These are phyloP conservation scores for Mycena sanguinolenta DNA, from an alignment of 768 basidiomycete genomes.

Conservation along the genomic window DNA sequence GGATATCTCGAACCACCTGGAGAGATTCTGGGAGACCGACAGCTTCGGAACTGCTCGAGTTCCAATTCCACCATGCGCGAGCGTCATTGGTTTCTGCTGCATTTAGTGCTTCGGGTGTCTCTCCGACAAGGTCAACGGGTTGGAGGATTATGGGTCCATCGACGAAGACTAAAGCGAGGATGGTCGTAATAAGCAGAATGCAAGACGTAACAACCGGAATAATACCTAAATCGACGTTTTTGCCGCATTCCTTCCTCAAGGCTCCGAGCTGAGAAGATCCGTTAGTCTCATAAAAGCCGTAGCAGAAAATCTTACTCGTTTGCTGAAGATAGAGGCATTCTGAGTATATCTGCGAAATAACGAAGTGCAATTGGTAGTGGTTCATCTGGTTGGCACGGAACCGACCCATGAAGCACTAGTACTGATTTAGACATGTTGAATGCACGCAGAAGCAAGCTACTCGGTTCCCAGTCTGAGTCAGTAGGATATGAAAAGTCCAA, in stretches of 20 bases:
- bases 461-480: too few relatives aligned
- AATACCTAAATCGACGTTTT: conserved; percentile 75
- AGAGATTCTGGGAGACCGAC: conserved; percentile 73
- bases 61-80: conserved; percentile 80
- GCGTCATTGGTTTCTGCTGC: conserved; percentile 57
- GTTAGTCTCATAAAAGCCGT: background rate
- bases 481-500: background rate
- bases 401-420: conserved; percentile 59
- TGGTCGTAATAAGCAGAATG: background rate
- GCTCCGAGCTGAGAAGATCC: conserved; percentile 69
- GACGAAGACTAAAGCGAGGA: conserved; percentile 69
- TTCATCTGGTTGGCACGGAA: background rate
- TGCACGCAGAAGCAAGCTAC: background rate
- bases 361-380: background rate
- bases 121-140: conserved; percentile 68
- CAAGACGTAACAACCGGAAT: background rate
- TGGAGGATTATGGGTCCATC: conserved; percentile 78
- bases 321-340: conserved; percentile 78
- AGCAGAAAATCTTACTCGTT: conserved; percentile 63
- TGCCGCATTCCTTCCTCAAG: conserved; percentile 76
- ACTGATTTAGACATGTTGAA: conserved; percentile 35
- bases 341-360: conserved; percentile 70
- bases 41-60: conserved; percentile 64
- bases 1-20: conserved; percentile 63
- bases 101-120: conserved; percentile 44